phyloP scores from a whole-genome alignment of 441 rosid species.

The Gossypium davidsonii region DNA sequence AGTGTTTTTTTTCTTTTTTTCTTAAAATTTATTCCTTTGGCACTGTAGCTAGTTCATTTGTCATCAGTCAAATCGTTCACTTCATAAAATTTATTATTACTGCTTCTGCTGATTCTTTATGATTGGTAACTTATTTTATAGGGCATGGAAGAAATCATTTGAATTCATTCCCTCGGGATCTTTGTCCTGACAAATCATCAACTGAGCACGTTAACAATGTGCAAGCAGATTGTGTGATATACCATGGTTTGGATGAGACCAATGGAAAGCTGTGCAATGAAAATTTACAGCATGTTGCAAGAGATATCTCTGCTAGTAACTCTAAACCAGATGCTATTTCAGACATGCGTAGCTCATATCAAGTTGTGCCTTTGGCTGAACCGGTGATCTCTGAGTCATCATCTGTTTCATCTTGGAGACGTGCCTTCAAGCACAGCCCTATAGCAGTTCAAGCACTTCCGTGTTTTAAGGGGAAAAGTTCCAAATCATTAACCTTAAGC shows the following conservation, averaged over 20 bases:
- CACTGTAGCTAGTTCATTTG: no score
- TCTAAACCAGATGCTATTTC: conserved; percentile 7
- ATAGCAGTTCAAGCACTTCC: conserved; percentile 47
- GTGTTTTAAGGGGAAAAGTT: conserved; percentile 26
- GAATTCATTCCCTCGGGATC: conserved; percentile 24
- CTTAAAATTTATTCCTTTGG: no score
- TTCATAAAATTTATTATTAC: not conserved
- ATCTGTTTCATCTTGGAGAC: conserved; percentile 16
- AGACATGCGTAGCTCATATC: conserved; percentile 3
- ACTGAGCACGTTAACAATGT: conserved; percentile 19
- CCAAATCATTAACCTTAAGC: conserved; percentile 19
- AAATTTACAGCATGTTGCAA: conserved; percentile 11
- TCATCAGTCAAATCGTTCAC: no score
- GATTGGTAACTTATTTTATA: conserved; percentile 19
- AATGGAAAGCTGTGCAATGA: conserved; percentile 10
- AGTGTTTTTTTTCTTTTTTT: not conserved
- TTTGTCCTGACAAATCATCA: conserved; percentile 17
- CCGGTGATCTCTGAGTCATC: conserved; percentile 16
- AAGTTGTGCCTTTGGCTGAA: conserved; percentile 17
- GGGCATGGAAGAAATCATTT: conserved; percentile 27
- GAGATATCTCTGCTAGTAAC: conserved; percentile 5
- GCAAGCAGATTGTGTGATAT: conserved; percentile 19
- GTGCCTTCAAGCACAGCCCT: conserved; percentile 18
- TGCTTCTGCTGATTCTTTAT: conserved; percentile 3
- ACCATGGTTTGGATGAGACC: conserved; percentile 13